Evolutionary conservation across 108 stramenopile species (phyloP).

Genomic region (Pseudonitzschia multistriata): DNA sequence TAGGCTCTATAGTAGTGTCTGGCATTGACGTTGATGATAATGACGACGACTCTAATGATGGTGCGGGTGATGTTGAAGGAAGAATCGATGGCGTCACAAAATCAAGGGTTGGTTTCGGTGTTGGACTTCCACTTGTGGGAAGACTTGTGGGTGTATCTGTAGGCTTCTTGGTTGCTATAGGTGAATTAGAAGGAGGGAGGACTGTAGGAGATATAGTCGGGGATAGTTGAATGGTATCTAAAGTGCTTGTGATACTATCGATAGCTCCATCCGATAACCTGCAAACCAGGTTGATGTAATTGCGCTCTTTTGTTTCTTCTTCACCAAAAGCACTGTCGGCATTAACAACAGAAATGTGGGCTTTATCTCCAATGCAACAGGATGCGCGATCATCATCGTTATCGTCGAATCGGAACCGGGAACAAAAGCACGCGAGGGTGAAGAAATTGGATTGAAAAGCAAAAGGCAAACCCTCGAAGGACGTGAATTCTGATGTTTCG

Average conservation of each 20-base stretch:
- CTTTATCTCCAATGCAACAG: conserved; percentile 14
- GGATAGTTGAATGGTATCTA: neutral
- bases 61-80: conserved; percentile 2
- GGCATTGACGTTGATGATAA: neutral
- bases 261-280: neutral
- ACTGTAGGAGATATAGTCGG: conserved; percentile 1
- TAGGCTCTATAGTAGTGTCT: neutral
- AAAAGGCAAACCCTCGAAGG: neutral
- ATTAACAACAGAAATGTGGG: conserved; percentile 3
- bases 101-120: neutral
- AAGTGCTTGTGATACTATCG: neutral
- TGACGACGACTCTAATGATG: neutral
- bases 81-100: neutral
- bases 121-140: neutral
- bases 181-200: neutral
- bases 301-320: neutral
- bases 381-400: neutral
- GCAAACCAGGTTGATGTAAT: neutral
- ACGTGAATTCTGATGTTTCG: neutral
- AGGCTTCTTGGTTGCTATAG: neutral
- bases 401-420: neutral
- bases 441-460: neutral
- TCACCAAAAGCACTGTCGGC: neutral
- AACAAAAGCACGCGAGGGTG: conserved; percentile 5
- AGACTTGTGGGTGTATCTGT: neutral